These are phyloP conservation scores for Lyophyllum semitale DNA, from an alignment of 768 basidiomycete species.

Conservation along the genomic window DNA sequence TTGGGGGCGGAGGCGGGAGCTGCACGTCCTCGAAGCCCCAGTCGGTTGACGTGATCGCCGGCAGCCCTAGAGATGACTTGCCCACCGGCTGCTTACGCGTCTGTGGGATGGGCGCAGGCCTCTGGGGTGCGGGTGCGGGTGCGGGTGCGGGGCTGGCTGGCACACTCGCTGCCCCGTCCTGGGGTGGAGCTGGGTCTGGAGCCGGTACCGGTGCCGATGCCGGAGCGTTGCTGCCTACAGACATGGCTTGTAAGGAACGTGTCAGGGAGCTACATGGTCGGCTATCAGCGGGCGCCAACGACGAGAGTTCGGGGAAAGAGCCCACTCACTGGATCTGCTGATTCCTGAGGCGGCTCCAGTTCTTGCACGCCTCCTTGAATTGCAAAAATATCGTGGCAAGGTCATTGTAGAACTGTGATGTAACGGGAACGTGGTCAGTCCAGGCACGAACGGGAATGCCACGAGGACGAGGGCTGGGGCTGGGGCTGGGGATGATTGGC, in stretches of 20 bases:
- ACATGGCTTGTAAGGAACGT: constrained; percentile 37
- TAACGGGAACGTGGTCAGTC: background rate
- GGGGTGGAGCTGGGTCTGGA: background rate
- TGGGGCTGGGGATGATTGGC: background rate
- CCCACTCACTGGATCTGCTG: constrained; percentile 72
- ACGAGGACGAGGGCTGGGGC: background rate
- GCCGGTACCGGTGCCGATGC: background rate
- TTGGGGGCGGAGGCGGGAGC: constrained; percentile 37
- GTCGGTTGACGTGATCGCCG: constrained; percentile 48
- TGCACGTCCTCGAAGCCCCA: constrained; percentile 56
- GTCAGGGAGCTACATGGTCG: constrained; percentile 38
- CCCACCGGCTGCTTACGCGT: constrained; percentile 19
- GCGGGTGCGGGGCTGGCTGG: background rate
- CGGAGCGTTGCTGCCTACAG: constrained; percentile 12
- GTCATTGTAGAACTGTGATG: constrained; percentile 83
- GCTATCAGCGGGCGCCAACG: background rate
- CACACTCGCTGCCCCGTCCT: background rate
- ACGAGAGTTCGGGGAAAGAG: background rate
- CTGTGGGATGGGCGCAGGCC: constrained; percentile 5
- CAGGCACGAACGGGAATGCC: background rate
- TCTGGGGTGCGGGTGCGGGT: background rate
- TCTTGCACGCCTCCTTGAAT: constrained; percentile 75
- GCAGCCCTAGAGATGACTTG: constrained; percentile 40
- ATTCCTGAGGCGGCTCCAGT: constrained; percentile 72
- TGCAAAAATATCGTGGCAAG: constrained; percentile 69